phyloP scores from a whole-genome alignment of 106 monocot genomes.

The Apostasia shenzhenica region DNA sequence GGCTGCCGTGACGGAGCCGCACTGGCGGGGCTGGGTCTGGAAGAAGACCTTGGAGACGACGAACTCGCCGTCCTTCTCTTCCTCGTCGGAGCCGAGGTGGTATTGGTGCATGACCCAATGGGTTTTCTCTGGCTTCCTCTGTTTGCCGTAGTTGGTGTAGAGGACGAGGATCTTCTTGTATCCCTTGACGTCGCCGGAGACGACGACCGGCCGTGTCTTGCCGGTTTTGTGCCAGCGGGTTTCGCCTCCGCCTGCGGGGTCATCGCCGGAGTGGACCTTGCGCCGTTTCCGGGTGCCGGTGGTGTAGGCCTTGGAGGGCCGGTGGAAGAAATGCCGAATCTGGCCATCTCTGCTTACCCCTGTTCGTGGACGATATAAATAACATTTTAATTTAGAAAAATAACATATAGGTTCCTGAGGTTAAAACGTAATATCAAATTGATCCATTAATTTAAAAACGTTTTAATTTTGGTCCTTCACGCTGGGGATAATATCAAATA shows the following conservation, averaged over 20 bases:
- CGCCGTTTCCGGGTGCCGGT: slow-evolving; percentile 33
- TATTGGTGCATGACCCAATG: slow-evolving; percentile 57
- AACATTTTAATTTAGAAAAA: too few species aligned
- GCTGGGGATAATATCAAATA: too few species aligned
- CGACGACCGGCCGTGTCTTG: slow-evolving; percentile 38
- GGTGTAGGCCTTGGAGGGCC: slow-evolving; percentile 43
- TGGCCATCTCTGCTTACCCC: slow-evolving; percentile 43
- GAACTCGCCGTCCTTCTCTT: slow-evolving; percentile 28
- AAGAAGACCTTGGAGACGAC: slow-evolving; percentile 54
- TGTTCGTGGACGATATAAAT: not conserved
- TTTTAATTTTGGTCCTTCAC: too few species aligned
- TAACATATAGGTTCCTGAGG: too few species aligned
- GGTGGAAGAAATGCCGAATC: slow-evolving; percentile 57
- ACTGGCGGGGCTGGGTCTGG: slow-evolving; percentile 52
- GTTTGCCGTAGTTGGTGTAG: slow-evolving; percentile 53
- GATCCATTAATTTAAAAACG: too few species aligned
- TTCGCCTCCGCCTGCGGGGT: slow-evolving; percentile 23
- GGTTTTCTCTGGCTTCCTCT: slow-evolving; percentile 49
- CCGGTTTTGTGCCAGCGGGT: slow-evolving; percentile 34
- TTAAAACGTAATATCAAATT: too few species aligned
- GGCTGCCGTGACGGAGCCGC: slow-evolving; percentile 6
- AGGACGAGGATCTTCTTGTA: slow-evolving; percentile 43
- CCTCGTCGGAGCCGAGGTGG: slow-evolving; percentile 34
- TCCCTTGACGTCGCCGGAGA: slow-evolving; percentile 10
- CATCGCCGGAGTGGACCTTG: slow-evolving; percentile 31